phyloP scores from a whole-genome alignment of 1,284 basidiomycete species.

The Ceraceosorus bombacis region DNA sequence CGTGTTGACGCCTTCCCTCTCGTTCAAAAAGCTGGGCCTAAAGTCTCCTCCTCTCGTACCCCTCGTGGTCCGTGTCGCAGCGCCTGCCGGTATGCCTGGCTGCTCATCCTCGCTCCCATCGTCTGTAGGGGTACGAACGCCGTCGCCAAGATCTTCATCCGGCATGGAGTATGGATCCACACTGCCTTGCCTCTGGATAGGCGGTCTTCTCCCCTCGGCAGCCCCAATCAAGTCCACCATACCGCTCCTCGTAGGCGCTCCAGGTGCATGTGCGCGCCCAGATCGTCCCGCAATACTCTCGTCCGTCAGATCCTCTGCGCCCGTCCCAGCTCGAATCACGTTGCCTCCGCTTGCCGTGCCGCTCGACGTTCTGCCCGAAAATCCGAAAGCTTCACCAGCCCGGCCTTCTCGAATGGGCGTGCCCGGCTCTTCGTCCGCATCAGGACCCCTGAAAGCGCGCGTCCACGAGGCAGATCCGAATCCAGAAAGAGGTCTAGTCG shows the following conservation, averaged over 20 bases:
- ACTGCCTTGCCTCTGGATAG: background rate
- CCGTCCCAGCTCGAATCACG: too few species aligned
- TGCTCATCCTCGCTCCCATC: conserved; percentile 6
- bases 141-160: conserved; percentile 4
- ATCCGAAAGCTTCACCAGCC: too few species aligned
- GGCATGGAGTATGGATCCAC: conserved; percentile 4
- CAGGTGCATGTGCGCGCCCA: too few species aligned
- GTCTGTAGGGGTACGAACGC: conserved; percentile 8
- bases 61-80: background rate
- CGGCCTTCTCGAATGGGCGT: conserved; percentile 2
- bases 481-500: conserved; percentile 2
- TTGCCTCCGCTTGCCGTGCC: too few species aligned
- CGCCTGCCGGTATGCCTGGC: background rate
- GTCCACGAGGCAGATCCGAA: conserved; percentile 10
- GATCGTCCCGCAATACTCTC: too few species aligned
- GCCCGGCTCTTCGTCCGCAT: conserved; percentile 12
- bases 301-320: background rate
- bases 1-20: background rate
- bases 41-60: background rate
- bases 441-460: conserved; percentile 7
- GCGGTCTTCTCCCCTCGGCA: too few species aligned
- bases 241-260: too few species aligned
- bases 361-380: too few species aligned
- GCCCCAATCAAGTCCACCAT: too few species aligned
- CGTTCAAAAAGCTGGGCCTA: conserved; percentile 6